These are phyloP conservation scores for Pharus latifolius DNA, from an alignment of 176 grass and related monocot genomes.

Conservation along the genomic window DNA sequence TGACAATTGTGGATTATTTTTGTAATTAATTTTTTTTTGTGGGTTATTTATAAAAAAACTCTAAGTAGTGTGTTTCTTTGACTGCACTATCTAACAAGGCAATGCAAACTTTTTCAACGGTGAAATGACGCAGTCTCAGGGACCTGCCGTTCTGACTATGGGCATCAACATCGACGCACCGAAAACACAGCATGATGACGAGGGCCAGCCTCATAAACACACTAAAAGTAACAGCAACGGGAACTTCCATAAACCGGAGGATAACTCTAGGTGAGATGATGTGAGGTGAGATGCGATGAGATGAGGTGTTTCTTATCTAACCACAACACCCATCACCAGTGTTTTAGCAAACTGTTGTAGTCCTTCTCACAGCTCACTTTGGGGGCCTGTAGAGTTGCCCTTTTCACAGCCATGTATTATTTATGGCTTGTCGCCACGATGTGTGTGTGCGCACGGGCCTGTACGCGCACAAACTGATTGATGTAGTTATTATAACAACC, in stretches of 20 bases:
- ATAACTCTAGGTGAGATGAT: conserved; percentile 44
- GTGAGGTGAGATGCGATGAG: too few species aligned
- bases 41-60: too few species aligned
- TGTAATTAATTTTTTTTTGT: too few species aligned
- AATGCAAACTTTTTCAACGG: conserved; percentile 14
- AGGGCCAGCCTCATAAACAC: conserved; percentile 33
- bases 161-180: conserved; percentile 41
- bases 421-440: conserved; percentile 46
- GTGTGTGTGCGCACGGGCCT: conserved; percentile 2
- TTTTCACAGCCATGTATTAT: conserved; percentile 45
- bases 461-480: conserved; percentile 39
- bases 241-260: conserved; percentile 39
- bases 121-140: conserved; percentile 23
- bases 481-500: conserved; percentile 55
- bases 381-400: conserved; percentile 53
- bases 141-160: conserved; percentile 27
- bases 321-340: conserved; percentile 60
- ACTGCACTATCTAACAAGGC: neutral
- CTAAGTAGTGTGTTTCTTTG: neutral
- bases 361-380: conserved; percentile 29
- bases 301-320: conserved; percentile 64
- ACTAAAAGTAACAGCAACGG: conserved; percentile 43
- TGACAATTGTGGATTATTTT: too few species aligned
- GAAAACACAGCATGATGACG: conserved; percentile 11
- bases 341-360: conserved; percentile 35